Evolutionary conservation across 257 asterid genomes (phyloP), one percentile per base, ranked within the genome.

Genomic region (Penstemon barbatus): DNA sequence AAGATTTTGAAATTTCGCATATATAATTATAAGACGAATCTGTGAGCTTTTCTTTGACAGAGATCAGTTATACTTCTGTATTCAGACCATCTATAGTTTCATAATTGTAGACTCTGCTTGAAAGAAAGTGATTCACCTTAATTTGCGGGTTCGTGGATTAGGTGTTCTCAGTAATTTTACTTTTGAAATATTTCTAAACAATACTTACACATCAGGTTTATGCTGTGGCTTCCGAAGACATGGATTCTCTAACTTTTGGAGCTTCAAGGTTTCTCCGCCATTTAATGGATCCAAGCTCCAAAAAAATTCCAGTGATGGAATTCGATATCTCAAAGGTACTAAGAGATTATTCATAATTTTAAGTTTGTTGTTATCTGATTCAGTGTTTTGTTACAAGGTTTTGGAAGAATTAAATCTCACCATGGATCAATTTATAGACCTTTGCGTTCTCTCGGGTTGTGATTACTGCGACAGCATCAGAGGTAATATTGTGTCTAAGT

Each of bases 291-390:
- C 99, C 99, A 71, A 91, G 95, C 82, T 82, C 97, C 50, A 94
- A 91, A 79, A 94, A 94, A 73, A 89, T 94, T 44, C 99, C 99
- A n/a, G 97, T 94, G 75, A 91, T 91, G 97, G 99, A 94, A 78
- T 85, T 94, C 79, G 99, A 91, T 79, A 87, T 94, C 79, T 68
- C 95, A 57, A 89, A 89, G 97, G 97, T 94, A 76, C 70, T 69
- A 63, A 65, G 66, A 62, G 70, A 49, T 68, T 62, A 60, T 68
- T 62, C 61, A 63, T 60, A 15, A 56, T 67, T 74, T 13, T 59
- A 25, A 55, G 8, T 43, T 38, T 54, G 11, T 8, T 46, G 60
- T 74, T 52, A 57, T 61, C 62, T 81, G 71, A 75, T 74, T 38
- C 39, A 41, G 19, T 53, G 50, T 54, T 59, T 7, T 52, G 38